Conservation (phyloP, 305 asterid species). For the Coffea humblotiana region DNA sequence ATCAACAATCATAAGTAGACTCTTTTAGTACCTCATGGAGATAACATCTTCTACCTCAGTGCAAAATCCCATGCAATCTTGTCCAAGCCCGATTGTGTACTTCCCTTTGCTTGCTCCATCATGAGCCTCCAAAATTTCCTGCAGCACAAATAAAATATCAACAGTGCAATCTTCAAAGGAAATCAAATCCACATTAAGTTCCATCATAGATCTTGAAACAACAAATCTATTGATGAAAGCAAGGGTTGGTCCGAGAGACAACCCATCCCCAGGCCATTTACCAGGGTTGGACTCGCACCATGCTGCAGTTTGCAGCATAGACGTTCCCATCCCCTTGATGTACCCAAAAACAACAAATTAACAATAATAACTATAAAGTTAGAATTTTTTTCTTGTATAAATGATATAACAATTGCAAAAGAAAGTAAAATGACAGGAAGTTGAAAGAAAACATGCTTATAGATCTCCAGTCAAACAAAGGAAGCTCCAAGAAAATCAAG, state of each 20-base stretch:
- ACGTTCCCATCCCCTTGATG: no score
- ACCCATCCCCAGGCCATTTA: neutral
- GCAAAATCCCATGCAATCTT: conserved; percentile 98
- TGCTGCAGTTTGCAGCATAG: no score
- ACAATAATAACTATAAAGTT: neutral
- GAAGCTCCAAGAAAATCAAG: neutral
- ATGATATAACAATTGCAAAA: no score
- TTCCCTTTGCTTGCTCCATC: conserved; percentile 99
- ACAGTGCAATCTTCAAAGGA: neutral
- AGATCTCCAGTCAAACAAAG: neutral
- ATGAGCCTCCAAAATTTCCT: conserved; percentile 93
- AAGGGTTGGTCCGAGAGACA: neutral
- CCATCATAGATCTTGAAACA: conserved; percentile 1
- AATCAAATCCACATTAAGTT: neutral
- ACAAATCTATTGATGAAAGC: neutral
- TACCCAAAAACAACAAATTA: no score
- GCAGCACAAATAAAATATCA: conserved; percentile 14
- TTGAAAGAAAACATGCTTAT: neutral
- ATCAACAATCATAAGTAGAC: conserved; percentile 5
- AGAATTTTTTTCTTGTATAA: neutral
- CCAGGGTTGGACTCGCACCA: no score
- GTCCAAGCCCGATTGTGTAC: conserved; percentile 99
- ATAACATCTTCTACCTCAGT: conserved; percentile 96
- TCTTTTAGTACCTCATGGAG: conserved; percentile 75
- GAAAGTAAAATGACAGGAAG: neutral